These are phyloP conservation scores for Ophiostoma sp. DNA, from an alignment of 2,329 filamentous ascomycete species.

Conservation along the genomic window DNA sequence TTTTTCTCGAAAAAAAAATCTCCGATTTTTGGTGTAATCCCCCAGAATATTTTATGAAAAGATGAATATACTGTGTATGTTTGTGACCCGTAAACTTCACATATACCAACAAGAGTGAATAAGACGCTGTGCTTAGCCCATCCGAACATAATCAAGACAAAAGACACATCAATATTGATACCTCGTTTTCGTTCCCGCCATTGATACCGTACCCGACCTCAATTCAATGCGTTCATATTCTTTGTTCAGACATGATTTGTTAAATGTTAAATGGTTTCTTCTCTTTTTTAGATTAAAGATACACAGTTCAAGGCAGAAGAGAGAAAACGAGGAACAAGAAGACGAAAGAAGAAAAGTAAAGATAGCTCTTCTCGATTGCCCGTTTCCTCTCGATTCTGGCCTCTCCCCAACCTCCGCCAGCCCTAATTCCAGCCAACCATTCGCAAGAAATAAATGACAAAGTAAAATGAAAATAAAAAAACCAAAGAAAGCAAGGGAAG, in stretches of 20 bases:
- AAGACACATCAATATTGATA: too few relatives aligned
- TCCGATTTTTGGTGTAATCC: too few relatives aligned
- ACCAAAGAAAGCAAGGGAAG: not conserved
- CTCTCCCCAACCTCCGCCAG: slow-evolving; percentile 12
- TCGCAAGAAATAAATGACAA: slow-evolving; percentile 7
- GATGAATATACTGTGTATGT: too few relatives aligned
- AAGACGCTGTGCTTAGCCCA: too few relatives aligned
- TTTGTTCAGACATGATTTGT: not conserved
- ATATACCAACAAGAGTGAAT: too few relatives aligned
- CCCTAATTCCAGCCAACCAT: not conserved
- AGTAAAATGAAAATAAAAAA: slow-evolving; percentile 2
- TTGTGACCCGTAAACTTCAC: too few relatives aligned
- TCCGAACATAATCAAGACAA: too few relatives aligned
- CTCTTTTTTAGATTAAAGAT: slow-evolving; percentile 24
- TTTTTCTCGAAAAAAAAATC: too few relatives aligned
- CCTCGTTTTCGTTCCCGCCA: too few relatives aligned
- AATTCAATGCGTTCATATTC: not conserved
- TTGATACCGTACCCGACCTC: not conserved
- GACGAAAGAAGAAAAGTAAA: not conserved
- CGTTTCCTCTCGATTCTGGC: not conserved
- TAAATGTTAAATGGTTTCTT: slow-evolving; percentile 15
- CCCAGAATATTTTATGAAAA: too few relatives aligned
- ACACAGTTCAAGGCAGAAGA: slow-evolving; percentile 22
- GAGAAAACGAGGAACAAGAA: not conserved
- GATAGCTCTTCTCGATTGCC: not conserved